Conservation (phyloP, 2,329 filamentous ascomycete species). For the Myriosclerotinia duriaeana region DNA sequence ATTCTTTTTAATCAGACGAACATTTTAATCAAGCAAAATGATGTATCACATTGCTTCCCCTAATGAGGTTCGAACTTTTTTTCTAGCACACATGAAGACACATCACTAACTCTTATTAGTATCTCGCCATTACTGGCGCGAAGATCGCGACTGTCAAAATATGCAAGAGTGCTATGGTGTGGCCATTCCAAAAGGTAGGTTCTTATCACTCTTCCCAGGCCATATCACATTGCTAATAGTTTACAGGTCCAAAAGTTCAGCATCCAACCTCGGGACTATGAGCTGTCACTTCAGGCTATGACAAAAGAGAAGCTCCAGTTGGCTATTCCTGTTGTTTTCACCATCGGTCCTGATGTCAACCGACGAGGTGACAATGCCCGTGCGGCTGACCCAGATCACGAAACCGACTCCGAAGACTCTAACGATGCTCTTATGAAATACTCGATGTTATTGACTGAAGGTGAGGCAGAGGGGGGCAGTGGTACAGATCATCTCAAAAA, state of each 20-base stretch:
- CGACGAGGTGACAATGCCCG: constrained; percentile 45
- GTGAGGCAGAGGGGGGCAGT: constrained; percentile 46
- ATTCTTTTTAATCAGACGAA: background rate
- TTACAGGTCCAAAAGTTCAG: constrained; percentile 42
- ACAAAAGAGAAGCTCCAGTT: constrained; percentile 86
- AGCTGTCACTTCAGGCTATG: constrained; percentile 82
- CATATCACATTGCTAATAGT: constrained; percentile 24
- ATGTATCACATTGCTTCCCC: constrained; percentile 10
- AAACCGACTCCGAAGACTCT: constrained; percentile 47
- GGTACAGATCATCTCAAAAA: constrained; percentile 65
- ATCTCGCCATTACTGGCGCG: constrained; percentile 83
- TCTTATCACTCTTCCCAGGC: background rate
- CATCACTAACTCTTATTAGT: constrained; percentile 74
- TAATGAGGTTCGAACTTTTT: constrained; percentile 11
- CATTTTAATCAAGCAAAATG: background rate
- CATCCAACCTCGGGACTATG: constrained; percentile 77
- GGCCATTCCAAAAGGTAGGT: constrained; percentile 65
- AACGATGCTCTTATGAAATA: constrained; percentile 75
- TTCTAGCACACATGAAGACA: background rate
- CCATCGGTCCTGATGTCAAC: constrained; percentile 76
- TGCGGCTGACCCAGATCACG: constrained; percentile 17
- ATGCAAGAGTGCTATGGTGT: constrained; percentile 72
- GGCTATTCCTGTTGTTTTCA: constrained; percentile 79
- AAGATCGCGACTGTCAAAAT: constrained; percentile 73
- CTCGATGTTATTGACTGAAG: constrained; percentile 73